phyloP scores from a whole-genome alignment of 2,329 filamentous ascomycete genomes.

The Chaetomiaceae sp. region DNA sequence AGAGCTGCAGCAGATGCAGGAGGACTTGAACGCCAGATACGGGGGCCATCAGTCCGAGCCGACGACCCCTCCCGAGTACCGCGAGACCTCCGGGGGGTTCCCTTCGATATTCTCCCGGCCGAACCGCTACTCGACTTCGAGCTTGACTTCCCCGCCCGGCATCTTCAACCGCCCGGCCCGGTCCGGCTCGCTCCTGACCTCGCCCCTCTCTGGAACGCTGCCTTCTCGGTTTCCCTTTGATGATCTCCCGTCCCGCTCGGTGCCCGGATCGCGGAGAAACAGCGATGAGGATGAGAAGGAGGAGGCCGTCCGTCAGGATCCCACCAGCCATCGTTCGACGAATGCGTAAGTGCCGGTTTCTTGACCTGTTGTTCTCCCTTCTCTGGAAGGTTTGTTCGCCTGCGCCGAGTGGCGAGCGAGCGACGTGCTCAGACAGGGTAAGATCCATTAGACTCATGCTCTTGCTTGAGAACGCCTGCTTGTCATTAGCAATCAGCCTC shows the following conservation, averaged over 20 bases:
- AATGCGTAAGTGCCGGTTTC: slow-evolving; percentile 65
- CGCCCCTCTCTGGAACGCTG: slow-evolving; percentile 61
- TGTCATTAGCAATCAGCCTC: too few species aligned
- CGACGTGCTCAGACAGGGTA: too few species aligned
- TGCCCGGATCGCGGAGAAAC: slow-evolving; percentile 80
- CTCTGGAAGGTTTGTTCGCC: background rate
- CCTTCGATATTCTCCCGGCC: slow-evolving; percentile 75
- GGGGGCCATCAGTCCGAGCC: slow-evolving; percentile 83
- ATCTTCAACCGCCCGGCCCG: slow-evolving; percentile 66
- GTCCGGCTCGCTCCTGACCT: slow-evolving; percentile 73
- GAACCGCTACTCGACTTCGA: slow-evolving; percentile 83
- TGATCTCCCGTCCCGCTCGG: slow-evolving; percentile 73
- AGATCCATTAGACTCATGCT: too few species aligned
- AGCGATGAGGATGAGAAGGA: slow-evolving; percentile 89
- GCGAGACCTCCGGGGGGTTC: slow-evolving; percentile 68
- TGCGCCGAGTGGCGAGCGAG: background rate
- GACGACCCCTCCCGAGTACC: slow-evolving; percentile 91
- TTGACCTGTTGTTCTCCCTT: slow-evolving; percentile 1
- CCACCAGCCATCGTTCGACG: slow-evolving; percentile 65
- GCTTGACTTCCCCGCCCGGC: slow-evolving; percentile 74
- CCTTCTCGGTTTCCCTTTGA: slow-evolving; percentile 55
- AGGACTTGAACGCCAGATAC: slow-evolving; percentile 58
- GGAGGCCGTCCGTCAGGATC: slow-evolving; percentile 61
- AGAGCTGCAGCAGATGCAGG: slow-evolving; percentile 78
- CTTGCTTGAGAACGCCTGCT: too few species aligned